Conservation (phyloP, 306 rosid genomes). For the Acmispon strigosus region DNA sequence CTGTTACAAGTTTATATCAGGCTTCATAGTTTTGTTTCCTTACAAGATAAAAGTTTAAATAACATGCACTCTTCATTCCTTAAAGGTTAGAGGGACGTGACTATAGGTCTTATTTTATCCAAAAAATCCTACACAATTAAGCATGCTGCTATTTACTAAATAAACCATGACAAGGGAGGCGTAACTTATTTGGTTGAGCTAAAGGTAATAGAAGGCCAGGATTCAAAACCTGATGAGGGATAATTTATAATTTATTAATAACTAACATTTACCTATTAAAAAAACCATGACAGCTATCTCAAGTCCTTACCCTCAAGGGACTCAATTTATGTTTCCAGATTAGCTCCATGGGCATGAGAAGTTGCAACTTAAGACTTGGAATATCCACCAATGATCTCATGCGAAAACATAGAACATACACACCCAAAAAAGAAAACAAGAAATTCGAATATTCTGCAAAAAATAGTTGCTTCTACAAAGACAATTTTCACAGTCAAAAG, state of each 20-base stretch:
- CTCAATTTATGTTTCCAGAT: constrained; percentile 54
- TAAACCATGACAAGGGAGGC: no score
- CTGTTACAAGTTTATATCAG: constrained; percentile 33
- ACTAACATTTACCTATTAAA: no score
- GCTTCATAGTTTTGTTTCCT: neutral
- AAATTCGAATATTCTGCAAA: neutral
- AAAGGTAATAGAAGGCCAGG: no score
- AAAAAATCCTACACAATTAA: no score
- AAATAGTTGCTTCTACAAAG: neutral
- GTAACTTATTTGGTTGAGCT: no score
- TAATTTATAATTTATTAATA: no score
- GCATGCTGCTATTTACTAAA: no score
- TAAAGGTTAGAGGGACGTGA: neutral
- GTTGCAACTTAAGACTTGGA: constrained; percentile 46
- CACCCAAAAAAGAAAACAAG: neutral
- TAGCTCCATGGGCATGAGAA: constrained; percentile 51
- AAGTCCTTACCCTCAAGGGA: constrained; percentile 65
- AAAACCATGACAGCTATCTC: neutral
- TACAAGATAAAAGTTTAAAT: neutral
- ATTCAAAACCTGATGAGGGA: no score
- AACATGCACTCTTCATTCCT: neutral
- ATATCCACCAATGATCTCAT: constrained; percentile 66
- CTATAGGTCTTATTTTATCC: no score
- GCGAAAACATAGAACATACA: constrained; percentile 78
- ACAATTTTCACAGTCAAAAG: no score